Evolutionary conservation across 2,329 filamentous ascomycete genomes (phyloP).

Genomic region (Dactylellina parvicollis): DNA sequence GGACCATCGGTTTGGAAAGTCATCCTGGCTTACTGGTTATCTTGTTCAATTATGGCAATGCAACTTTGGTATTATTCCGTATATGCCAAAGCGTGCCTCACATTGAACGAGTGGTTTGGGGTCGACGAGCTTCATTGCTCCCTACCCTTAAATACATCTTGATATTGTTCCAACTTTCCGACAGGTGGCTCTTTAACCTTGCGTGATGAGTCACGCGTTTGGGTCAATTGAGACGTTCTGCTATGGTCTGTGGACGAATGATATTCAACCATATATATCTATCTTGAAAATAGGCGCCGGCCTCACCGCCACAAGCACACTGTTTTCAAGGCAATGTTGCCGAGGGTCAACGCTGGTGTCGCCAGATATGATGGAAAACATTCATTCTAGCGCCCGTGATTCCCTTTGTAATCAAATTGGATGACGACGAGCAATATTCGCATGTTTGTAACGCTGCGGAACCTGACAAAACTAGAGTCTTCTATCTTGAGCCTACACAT

Average conservation of each 20-base stretch:
- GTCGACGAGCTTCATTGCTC: background rate
- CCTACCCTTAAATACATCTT: conserved; percentile 40
- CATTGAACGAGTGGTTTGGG: conserved; percentile 15
- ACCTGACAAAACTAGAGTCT: background rate
- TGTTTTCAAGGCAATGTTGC: conserved; percentile 24
- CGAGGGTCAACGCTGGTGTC: background rate
- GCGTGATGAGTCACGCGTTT: too few relatives aligned
- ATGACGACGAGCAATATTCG: conserved; percentile 21
- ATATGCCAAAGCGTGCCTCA: background rate
- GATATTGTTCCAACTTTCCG: conserved; percentile 4
- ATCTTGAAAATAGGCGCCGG: background rate
- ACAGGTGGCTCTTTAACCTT: background rate
- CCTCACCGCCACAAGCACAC: background rate
- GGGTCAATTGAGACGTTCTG: too few relatives aligned
- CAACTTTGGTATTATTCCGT: background rate
- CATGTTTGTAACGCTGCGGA: background rate
- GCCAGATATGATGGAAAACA: background rate
- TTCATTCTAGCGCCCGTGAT: background rate
- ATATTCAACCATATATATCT: conserved; percentile 2
- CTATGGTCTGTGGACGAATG: background rate
- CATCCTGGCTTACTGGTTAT: conserved; percentile 6
- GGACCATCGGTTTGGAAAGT: background rate
- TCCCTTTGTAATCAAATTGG: conserved; percentile 49
- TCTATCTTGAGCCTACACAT: background rate
- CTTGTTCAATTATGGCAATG: conserved; percentile 1